Conservation (phyloP, 1,139 yeast genomes). For the Yamadazyma membranifaciens region DNA sequence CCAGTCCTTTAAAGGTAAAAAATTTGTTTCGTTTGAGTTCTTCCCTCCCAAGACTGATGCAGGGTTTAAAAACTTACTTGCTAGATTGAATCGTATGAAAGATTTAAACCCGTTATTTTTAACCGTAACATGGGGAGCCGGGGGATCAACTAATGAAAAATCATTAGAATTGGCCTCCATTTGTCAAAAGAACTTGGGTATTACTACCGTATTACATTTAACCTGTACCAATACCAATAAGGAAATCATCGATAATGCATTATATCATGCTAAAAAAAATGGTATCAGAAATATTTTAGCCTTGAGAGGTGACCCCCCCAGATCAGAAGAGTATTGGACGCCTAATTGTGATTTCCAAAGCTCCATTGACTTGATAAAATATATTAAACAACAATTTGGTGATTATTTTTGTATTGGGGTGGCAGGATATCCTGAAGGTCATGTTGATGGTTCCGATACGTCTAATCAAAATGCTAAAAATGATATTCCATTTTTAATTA, state of each 20-base stretch:
- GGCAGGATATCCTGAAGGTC: slow-evolving; percentile 97
- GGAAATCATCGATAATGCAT: slow-evolving; percentile 73
- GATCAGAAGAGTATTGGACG: slow-evolving; percentile 70
- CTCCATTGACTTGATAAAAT: slow-evolving; percentile 81
- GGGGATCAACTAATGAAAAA: slow-evolving; percentile 89
- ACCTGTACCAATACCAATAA: slow-evolving; percentile 94
- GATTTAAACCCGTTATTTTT: slow-evolving; percentile 85
- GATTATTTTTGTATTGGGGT: slow-evolving; percentile 85
- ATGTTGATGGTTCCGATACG: slow-evolving; percentile 74
- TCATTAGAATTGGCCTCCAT: slow-evolving; percentile 80
- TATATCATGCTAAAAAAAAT: slow-evolving; percentile 62
- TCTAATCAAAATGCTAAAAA: slow-evolving; percentile 57
- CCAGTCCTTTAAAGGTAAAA: slow-evolving; percentile 47
- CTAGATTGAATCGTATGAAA: slow-evolving; percentile 86
- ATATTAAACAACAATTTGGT: slow-evolving; percentile 68
- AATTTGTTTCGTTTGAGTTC: slow-evolving; percentile 85
- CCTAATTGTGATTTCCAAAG: slow-evolving; percentile 58
- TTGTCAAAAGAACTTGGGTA: slow-evolving; percentile 70
- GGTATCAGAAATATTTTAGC: slow-evolving; percentile 91
- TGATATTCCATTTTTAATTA: slow-evolving; percentile 70
- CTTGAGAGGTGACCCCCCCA: slow-evolving; percentile 93
- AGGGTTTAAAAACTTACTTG: slow-evolving; percentile 79
- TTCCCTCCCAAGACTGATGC: slow-evolving; percentile 95
- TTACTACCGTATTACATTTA: slow-evolving; percentile 89
- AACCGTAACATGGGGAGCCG: slow-evolving; percentile 98